Conservation (phyloP, 805 yeast species). For the Candida tallmaniae region DNA sequence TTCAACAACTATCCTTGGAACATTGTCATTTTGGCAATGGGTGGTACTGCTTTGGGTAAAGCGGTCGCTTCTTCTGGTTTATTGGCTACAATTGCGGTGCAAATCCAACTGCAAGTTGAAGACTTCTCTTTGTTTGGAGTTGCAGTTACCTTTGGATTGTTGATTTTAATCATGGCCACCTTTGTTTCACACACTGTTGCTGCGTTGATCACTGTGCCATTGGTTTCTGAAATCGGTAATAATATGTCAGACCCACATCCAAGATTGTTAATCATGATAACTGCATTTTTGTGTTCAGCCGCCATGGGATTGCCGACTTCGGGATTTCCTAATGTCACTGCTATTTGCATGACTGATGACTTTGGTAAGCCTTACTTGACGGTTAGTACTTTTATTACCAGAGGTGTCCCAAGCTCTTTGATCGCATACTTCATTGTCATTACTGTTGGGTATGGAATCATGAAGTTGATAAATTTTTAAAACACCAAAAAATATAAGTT, state of each 20-base stretch:
- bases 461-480: constrained; percentile 42
- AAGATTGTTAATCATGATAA: constrained; percentile 63
- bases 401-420: constrained; percentile 87
- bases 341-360: constrained; percentile 90
- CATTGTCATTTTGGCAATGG: constrained; percentile 94
- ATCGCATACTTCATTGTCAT: constrained; percentile 69
- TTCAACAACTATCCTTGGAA: constrained; percentile 97
- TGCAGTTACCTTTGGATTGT: constrained; percentile 71
- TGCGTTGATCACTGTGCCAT: constrained; percentile 86
- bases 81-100: constrained; percentile 67
- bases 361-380: constrained; percentile 86
- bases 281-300: constrained; percentile 73
- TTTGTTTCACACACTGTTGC: constrained; percentile 97
- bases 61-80: constrained; percentile 92
- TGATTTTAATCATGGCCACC: constrained; percentile 82
- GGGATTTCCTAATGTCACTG: constrained; percentile 97
- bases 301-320: constrained; percentile 99
- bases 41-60: constrained; percentile 93
- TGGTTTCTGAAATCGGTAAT: constrained; percentile 86
- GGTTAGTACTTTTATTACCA: constrained; percentile 77
- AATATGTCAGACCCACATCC: constrained; percentile 78
- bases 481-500: not conserved
- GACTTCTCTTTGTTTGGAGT: constrained; percentile 70
- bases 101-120: constrained; percentile 62
- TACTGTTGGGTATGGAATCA: constrained; percentile 72